Evolutionary conservation across 2,329 filamentous ascomycete genomes (phyloP).

Genomic region (Fonsecaea nubica): DNA sequence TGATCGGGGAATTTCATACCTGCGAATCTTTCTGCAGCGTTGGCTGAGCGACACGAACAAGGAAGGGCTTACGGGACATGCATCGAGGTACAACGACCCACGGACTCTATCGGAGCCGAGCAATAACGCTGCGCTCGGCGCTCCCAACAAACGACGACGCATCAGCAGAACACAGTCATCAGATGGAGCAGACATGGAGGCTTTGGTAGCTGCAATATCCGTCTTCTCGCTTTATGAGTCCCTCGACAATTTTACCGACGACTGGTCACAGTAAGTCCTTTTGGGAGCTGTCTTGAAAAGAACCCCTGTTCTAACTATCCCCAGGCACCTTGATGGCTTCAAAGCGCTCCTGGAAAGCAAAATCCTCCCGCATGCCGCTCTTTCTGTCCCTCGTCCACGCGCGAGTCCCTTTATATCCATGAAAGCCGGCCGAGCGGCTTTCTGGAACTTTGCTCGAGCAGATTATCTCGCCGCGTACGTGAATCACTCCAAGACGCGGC

Average conservation of each 20-base stretch:
- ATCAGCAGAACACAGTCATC: conserved; percentile 33
- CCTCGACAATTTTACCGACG: conserved; percentile 67
- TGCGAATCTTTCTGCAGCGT: conserved; percentile 50
- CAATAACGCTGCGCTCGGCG: conserved; percentile 3
- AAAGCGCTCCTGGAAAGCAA: conserved; percentile 63
- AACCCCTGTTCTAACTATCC: neutral
- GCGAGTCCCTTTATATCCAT: conserved; percentile 50
- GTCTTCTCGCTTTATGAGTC: conserved; percentile 73
- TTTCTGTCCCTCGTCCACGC: conserved; percentile 28
- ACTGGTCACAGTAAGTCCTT: conserved; percentile 60
- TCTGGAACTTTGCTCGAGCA: conserved; percentile 72
- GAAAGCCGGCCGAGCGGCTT: conserved; percentile 64
- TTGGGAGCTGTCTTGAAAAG: neutral
- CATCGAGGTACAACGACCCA: conserved; percentile 28
- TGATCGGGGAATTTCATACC: conserved; percentile 62
- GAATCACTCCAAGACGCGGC: conserved; percentile 65
- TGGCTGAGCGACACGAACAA: conserved; percentile 42
- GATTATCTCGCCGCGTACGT: conserved; percentile 70
- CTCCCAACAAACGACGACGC: conserved; percentile 49
- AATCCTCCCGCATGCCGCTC: conserved; percentile 47
- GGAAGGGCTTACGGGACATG: conserved; percentile 27
- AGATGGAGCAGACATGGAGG: conserved; percentile 56
- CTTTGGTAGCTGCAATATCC: conserved; percentile 69
- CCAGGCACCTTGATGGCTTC: conserved; percentile 66
- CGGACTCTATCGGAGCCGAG: conserved; percentile 23